Evolutionary conservation across 192 early-diverging fungal species (phyloP).

Genomic region (Coemansia guatemalensis): DNA sequence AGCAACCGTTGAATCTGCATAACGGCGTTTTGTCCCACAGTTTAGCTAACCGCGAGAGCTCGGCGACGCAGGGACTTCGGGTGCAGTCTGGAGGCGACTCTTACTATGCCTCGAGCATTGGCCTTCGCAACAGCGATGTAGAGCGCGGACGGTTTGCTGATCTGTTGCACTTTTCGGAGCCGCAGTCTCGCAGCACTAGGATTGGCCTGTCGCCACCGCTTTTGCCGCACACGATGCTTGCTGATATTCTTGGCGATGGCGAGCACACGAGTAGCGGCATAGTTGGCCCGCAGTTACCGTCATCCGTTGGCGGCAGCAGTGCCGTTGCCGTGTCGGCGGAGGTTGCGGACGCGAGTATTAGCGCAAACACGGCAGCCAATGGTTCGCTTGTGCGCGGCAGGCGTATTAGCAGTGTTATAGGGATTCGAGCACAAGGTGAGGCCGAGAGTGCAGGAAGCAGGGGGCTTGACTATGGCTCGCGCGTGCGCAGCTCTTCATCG

Average conservation of each 20-base stretch:
- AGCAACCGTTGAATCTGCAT: not conserved
- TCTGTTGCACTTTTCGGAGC: constrained; percentile 2
- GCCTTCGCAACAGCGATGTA: not conserved
- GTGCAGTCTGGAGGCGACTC: not conserved
- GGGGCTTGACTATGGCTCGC: constrained; percentile 12
- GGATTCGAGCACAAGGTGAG: not conserved
- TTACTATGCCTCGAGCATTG: not conserved
- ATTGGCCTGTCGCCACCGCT: constrained; percentile 16
- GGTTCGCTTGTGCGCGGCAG: constrained; percentile 4
- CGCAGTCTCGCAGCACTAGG: not conserved
- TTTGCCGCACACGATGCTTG: constrained; percentile 35
- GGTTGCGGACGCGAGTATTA: not conserved
- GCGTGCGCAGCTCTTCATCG: constrained; percentile 19
- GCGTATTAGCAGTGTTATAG: constrained; percentile 18
- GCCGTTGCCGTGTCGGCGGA: constrained; percentile 1
- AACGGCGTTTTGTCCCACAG: not conserved
- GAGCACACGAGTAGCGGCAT: constrained; percentile 8
- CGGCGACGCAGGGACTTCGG: not conserved
- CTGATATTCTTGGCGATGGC: constrained; percentile 32
- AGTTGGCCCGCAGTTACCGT: not conserved
- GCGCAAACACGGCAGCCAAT: not conserved
- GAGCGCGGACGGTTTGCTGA: constrained; percentile 2
- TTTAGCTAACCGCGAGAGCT: not conserved
- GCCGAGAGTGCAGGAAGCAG: not conserved
- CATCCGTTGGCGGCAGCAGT: not conserved